Evolutionary conservation across 2,329 filamentous ascomycete species (phyloP).

Genomic region (Herpotrichia juniperi): DNA sequence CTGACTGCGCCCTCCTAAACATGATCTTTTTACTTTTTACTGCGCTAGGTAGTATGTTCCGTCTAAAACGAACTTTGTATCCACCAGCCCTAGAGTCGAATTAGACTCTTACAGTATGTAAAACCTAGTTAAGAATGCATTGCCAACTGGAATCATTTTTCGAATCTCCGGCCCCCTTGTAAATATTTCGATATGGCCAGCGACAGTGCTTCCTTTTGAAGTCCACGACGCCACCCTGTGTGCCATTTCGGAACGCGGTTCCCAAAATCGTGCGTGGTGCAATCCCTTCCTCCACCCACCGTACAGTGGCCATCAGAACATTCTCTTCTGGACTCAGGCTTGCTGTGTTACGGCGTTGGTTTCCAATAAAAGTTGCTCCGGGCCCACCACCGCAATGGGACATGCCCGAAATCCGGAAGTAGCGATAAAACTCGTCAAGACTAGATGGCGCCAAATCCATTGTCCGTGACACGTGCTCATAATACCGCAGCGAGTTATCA

Average conservation of each 20-base stretch:
- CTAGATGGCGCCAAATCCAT: conserved; percentile 44
- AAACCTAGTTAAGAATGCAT: no score
- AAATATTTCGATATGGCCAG: neutral
- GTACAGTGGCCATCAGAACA: conserved; percentile 54
- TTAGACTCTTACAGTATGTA: no score
- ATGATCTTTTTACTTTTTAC: no score
- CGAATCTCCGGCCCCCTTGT: neutral
- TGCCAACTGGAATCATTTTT: no score
- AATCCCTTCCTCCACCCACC: conserved; percentile 52
- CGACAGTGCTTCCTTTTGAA: conserved; percentile 44
- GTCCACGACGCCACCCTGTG: conserved; percentile 28
- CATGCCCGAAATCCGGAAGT: conserved; percentile 60
- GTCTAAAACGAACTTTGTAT: no score
- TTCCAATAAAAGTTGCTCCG: conserved; percentile 50
- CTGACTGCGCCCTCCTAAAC: no score
- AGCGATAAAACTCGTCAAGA: conserved; percentile 55
- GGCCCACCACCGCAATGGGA: conserved; percentile 57
- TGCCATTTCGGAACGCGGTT: conserved; percentile 38
- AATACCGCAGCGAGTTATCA: conserved; percentile 55
- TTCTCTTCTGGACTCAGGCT: conserved; percentile 50
- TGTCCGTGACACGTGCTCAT: conserved; percentile 52
- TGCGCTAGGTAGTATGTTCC: no score
- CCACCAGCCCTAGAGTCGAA: no score
- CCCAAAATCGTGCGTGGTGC: conserved; percentile 49
- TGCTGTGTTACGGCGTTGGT: conserved; percentile 18